These are phyloP conservation scores for Filobasidium uniguttulatum DNA, from an alignment of 1,284 basidiomycete species.

Conservation along the genomic window DNA sequence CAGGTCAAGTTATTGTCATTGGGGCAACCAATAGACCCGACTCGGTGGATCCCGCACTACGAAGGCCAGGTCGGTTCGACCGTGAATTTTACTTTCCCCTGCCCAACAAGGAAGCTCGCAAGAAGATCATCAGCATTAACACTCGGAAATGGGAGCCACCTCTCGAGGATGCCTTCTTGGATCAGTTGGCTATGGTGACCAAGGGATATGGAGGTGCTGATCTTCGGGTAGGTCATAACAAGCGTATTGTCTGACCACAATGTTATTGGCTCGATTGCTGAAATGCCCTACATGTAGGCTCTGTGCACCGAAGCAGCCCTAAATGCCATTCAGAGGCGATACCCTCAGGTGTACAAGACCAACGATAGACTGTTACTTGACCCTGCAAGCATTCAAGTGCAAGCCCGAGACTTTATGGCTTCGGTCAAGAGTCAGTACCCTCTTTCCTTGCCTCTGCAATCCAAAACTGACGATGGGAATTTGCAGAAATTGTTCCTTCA, in stretches of 20 bases:
- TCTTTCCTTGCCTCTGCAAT: conserved; percentile 1
- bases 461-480: conserved; percentile 5
- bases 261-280: not conserved
- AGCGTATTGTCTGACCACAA: not conserved
- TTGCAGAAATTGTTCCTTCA: conserved; percentile 74
- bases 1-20: conserved; percentile 83
- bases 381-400: conserved; percentile 72
- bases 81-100: conserved; percentile 97
- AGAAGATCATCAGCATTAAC: conserved; percentile 83
- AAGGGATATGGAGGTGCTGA: conserved; percentile 99
- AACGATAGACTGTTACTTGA: conserved; percentile 72
- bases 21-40: conserved; percentile 97
- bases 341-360: conserved; percentile 95
- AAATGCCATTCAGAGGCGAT: conserved; percentile 88
- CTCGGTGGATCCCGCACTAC: conserved; percentile 86
- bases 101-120: conserved; percentile 68
- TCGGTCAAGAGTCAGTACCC: conserved; percentile 71
- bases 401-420: conserved; percentile 91
- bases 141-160: conserved; percentile 83
- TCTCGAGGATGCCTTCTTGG: conserved; percentile 49
- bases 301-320: conserved; percentile 91
- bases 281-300: conserved; percentile 43
- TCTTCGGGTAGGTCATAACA: conserved; percentile 53
- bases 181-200: conserved; percentile 71
- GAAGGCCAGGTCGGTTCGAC: conserved; percentile 91